Base-by-base conservation (phyloP, 1,139 yeast genomes). In the Arxiozyma slooffiae region DNA sequence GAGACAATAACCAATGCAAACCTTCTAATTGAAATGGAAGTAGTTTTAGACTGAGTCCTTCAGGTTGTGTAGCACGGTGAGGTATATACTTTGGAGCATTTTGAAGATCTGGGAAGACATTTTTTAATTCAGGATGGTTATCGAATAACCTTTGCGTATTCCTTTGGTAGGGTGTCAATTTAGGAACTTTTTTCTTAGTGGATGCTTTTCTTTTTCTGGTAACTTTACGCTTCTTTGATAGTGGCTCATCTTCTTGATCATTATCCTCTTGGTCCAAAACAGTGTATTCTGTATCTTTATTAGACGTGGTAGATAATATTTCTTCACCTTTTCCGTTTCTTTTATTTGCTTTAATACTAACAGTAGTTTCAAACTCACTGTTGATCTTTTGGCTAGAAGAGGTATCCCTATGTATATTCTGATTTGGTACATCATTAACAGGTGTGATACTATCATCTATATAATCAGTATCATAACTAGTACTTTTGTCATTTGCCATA, bases 11-110 rank as follows among this genome's bases (percentile, higher is more conserved):
- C 99, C 99, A 92, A 61, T 85, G 79, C 48, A 92, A 73, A 24
- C 98, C 98, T 70, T 92, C 99, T 17, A 80, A 73, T 68, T 92
- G 99, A 67, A 94, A 92, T 0, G 97, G 97, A 42, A 92, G 71
- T 42, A 92, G 69, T 40, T 75, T 76, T 45, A 89, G 76, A 0
- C 78, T 77, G 85, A 92, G 79, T 4, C 87, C 90, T 1, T 71
- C 76, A 0, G 98, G 98, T 60, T 90, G 97, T 8, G 70, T 72
- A 0, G 90, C 84, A 52, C 83, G 71, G 53, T 76, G 79, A 0
- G 81, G 80, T 22, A 69, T 71, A 22, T 81, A 78, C 17, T 65
- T 64, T 1, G 79, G 77, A 4, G 76, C 67, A 2, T 72, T 67
- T 45, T 74, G 79, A 51, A 92, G 71, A 53, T 79, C 77, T 0